Evolutionary conservation across 306 rosid genomes (phyloP), one percentile per base, ranked within the genome.

Genomic region (Oxytropis ochrocephala): DNA sequence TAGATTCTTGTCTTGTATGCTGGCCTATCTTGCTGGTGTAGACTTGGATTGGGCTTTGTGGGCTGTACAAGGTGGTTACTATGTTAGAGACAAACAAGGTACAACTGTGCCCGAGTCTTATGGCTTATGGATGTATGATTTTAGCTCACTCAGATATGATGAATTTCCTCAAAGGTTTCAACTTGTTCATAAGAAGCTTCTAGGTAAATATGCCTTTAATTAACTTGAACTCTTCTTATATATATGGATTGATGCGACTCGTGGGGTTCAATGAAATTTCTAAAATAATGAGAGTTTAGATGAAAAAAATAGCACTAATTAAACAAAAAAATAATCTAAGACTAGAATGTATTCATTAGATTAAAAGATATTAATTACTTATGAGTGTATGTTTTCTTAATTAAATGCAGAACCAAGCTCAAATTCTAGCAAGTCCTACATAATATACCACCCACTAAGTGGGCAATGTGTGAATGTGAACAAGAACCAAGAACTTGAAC

Each of bases 11-110:
- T 46, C 70, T 0, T 84, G 88, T 51, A 46, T 84, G 5, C 18
- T 80, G 46, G 53, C 1, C 0, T 68, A 67, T 17, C 61, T 80
- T 51, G 78, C 70, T 4, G 74, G 14, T 2, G 24, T 24, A 0
- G 88, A 80, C 55, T 14, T 84, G 54, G 85, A 83, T 42, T 80
- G 83, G 80, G 83, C 74, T 0, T 42, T 74, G 35, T 84, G 83
- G 85, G 64, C 88, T 55, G 74, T 73, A 8, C 82, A 67, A 68
- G 84, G 82, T 29, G 71, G 71, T 3, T 84, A 84, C 58, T 64
- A 64, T 62, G 19, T n/a, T 7, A 80, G 76, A 12, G 69, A 73
- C 16, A 27, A n/a, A n/a, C n/a, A 41, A 0, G 12, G 50, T 0
- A 7, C 4, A 8, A 12, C 0, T 9, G 16, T 10, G 0, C 77